Evolutionary conservation across 768 basidiomycete genomes (phyloP).

Genomic region (Podaxis carcinomalis): DNA sequence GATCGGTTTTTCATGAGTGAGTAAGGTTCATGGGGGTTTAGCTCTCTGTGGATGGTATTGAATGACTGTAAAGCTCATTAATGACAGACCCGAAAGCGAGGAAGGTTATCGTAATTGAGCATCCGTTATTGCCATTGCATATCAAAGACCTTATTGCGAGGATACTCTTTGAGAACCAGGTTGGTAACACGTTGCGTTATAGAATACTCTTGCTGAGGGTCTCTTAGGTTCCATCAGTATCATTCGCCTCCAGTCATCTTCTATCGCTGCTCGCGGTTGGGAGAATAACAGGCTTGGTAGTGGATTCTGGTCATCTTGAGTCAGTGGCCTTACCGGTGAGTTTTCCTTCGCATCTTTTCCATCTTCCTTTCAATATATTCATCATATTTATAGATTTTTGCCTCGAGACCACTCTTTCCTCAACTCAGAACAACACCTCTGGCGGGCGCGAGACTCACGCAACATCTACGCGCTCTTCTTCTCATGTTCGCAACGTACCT

Average conservation of each 20-base stretch:
- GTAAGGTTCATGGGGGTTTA: constrained; percentile 21
- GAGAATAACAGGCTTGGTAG: constrained; percentile 86
- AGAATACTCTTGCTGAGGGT: background rate
- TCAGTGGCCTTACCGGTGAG: constrained; percentile 83
- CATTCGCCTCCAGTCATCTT: constrained; percentile 87
- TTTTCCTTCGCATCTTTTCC: constrained; percentile 1
- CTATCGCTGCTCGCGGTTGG: constrained; percentile 84
- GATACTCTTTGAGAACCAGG: constrained; percentile 90
- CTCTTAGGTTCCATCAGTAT: constrained; percentile 83
- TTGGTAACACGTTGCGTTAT: constrained; percentile 24
- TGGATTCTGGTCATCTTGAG: constrained; percentile 92
- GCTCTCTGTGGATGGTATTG: constrained; percentile 3
- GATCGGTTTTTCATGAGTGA: constrained; percentile 84
- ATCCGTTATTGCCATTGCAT: constrained; percentile 78
- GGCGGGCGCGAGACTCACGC: constrained; percentile 78
- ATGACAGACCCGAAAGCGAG: constrained; percentile 93
- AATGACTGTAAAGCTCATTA: constrained; percentile 58
- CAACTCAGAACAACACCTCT: constrained; percentile 81
- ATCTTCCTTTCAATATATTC: background rate
- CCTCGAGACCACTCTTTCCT: constrained; percentile 82
- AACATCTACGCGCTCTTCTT: constrained; percentile 77
- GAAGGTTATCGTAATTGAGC: constrained; percentile 91
- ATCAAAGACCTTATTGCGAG: constrained; percentile 88
- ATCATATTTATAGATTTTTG: constrained; percentile 65
- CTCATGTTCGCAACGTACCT: constrained; percentile 80